A percentile compares a stretch with the other conserved stretches of the same genome.
These are phyloP conservation scores for Scedosporium apiospermum DNA, from an alignment of 2,329 filamentous ascomycete genomes.

Conservation along the genomic window DNA sequence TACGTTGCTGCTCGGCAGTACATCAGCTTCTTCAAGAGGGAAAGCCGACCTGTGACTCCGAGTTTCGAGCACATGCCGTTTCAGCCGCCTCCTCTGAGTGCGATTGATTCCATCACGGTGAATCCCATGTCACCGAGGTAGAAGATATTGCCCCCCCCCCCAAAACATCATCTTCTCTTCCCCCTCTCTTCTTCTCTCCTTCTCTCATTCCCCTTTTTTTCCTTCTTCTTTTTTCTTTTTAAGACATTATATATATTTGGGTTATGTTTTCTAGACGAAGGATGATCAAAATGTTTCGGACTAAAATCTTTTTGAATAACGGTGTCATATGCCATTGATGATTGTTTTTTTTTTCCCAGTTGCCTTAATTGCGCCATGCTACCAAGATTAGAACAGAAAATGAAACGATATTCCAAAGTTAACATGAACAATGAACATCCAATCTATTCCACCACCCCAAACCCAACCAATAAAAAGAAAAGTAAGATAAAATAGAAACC, in stretches of 20 bases:
- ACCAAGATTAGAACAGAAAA: constrained; percentile 2
- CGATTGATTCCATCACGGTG: constrained; percentile 2
- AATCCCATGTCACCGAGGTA: neutral
- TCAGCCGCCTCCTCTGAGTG: neutral
- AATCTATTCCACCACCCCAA: constrained; percentile 3
- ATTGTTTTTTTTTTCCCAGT: neutral
- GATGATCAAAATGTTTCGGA: neutral
- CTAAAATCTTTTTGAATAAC: neutral
- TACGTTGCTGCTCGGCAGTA: constrained; percentile 87
- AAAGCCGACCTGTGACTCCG: constrained; percentile 45
- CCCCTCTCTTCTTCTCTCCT: neutral
- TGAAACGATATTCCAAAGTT: neutral
- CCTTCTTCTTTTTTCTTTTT: neutral
- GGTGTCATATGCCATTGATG: neutral
- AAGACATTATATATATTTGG: neutral
- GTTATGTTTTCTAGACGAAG: neutral
- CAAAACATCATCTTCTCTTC: no score
- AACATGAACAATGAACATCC: constrained; percentile 7
- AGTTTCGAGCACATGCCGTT: constrained; percentile 15
- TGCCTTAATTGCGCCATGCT: constrained; percentile 5
- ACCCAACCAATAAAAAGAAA: neutral
- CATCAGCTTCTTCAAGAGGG: constrained; percentile 60
- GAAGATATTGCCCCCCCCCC: neutral
- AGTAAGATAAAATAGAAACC: neutral
- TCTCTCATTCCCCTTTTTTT: neutral